Evolutionary conservation across 83 land plant genomes (phyloP), one percentile per base, ranked within the genome.

Genomic region (Larix sibirica): DNA sequence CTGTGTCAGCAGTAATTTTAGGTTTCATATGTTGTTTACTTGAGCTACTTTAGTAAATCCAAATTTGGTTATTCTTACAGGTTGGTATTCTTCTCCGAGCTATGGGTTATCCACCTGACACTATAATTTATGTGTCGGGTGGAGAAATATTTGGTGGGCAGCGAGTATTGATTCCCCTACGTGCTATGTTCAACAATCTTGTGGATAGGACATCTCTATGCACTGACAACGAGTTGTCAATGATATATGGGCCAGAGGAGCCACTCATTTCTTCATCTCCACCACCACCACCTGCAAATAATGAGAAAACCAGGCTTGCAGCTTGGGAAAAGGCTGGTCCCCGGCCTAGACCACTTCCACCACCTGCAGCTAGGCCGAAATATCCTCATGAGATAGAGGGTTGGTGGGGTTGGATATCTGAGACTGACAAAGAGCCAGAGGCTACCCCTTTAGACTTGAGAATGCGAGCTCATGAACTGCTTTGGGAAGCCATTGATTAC

Each of bases 401-500:
- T 6, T 97, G 99, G 99, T 97, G 97, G 95, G 94, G 95, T 42
- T 94, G 95, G 94, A 83, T 97, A 68, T 91, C 94, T 42, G 93
- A 93, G 68, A 80, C 83, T 28, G 93, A 91, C 44, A 64, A 61
- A 23, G 96, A 94, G 76, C 98, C 97, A 17, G 89, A 86, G n/a
- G 90, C 86, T 62, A 85, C 93, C 10, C 83, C 86, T 44, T 79
- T 59, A 77, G 95, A 94, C 76, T 50, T 89, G 73, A 87, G 97
- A 79, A 59, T 75, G 38, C 82, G 84, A 86, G 95, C 95, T 54
- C 95, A 95, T 81, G 85, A 92, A 64, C 84, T 97, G 62, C 86
- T 97, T 10, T 94, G 91, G 92, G 93, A 89, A 77, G 99, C 99
- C 80, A 87, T 97, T 78, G 99, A 97, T 84, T 97, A 94, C 85